Percentiles rank a stretch among this genome's conserved stretches.
Conservation (phyloP, 2,329 filamentous ascomycete genomes). For the Teratosphaeria pseudoeucalypti region DNA sequence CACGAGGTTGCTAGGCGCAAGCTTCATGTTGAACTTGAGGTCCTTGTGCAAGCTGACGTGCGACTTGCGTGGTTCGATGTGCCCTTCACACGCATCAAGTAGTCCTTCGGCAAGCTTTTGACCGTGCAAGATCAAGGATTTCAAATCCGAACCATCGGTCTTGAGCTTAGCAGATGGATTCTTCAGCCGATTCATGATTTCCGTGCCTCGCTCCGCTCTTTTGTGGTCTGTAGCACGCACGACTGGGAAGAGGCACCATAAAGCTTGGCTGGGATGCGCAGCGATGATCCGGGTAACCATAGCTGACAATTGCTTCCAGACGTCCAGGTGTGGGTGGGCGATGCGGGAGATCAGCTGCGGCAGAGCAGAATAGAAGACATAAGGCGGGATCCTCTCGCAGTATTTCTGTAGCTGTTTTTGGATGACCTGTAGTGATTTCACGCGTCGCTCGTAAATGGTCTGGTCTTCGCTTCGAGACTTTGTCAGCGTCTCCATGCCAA, state of each 20-base stretch:
- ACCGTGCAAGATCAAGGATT: slow-evolving; percentile 61
- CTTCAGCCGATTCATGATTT: slow-evolving; percentile 28
- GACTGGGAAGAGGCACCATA: slow-evolving; percentile 85
- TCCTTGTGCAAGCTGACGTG: slow-evolving; percentile 67
- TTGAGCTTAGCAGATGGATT: slow-evolving; percentile 48
- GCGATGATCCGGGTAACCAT: slow-evolving; percentile 83
- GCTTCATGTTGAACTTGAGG: slow-evolving; percentile 73
- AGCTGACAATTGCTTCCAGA: slow-evolving; percentile 64
- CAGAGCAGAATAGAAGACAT: slow-evolving; percentile 71
- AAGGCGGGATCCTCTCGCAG: slow-evolving; percentile 59
- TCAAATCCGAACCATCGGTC: slow-evolving; percentile 53
- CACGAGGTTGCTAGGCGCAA: slow-evolving; percentile 72
- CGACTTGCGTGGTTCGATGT: slow-evolving; percentile 59
- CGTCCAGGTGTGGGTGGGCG: slow-evolving; percentile 67
- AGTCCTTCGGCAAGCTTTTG: slow-evolving; percentile 77
- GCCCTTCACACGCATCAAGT: slow-evolving; percentile 67
- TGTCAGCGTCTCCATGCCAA: slow-evolving; percentile 58
- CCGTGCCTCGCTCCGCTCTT: slow-evolving; percentile 45
- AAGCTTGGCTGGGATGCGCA: slow-evolving; percentile 76
- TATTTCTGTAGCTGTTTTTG: slow-evolving; percentile 74
- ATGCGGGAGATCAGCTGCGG: slow-evolving; percentile 95
- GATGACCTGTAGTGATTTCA: slow-evolving; percentile 56
- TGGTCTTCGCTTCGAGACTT: slow-evolving; percentile 34
- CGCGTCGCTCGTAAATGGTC: slow-evolving; percentile 40
- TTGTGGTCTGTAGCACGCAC: slow-evolving; percentile 70